Conservation (phyloP, 2,329 filamentous ascomycete genomes). For the Microdochium nivale region DNA sequence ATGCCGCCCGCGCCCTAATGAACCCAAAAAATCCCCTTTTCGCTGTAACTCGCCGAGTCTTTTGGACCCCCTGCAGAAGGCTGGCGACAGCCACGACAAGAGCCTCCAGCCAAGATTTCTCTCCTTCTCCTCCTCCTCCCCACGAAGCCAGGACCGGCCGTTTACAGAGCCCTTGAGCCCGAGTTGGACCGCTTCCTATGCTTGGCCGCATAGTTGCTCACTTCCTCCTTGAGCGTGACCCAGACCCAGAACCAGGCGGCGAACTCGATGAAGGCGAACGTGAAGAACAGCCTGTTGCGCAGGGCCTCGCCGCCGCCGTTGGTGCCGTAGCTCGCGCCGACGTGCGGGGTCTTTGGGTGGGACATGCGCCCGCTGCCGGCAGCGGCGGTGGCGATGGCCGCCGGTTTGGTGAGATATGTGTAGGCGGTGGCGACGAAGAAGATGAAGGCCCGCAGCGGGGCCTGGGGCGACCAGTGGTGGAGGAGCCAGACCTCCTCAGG, state of each 20-base stretch:
- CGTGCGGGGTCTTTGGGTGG: constrained; percentile 23
- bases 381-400: constrained; percentile 30
- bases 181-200: constrained; percentile 24
- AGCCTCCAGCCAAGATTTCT: no score
- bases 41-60: no score
- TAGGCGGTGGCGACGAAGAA: constrained; percentile 45
- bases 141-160: not conserved
- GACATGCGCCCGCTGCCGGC: constrained; percentile 15
- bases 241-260: constrained; percentile 83
- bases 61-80: no score
- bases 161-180: not conserved
- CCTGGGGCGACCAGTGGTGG: constrained; percentile 59
- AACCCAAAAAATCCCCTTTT: no score
- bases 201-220: constrained; percentile 28
- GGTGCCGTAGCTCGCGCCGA: constrained; percentile 26
- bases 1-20: no score
- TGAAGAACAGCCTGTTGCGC: constrained; percentile 79
- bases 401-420: constrained; percentile 30
- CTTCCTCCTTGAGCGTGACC: constrained; percentile 61
- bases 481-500: constrained; percentile 57
- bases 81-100: no score
- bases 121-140: not conserved
- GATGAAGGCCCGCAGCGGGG: constrained; percentile 45
- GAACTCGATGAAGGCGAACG: constrained; percentile 77
- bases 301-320: constrained; percentile 52